Conservation (phyloP, 306 rosid species). For the Vigna angularis region DNA sequence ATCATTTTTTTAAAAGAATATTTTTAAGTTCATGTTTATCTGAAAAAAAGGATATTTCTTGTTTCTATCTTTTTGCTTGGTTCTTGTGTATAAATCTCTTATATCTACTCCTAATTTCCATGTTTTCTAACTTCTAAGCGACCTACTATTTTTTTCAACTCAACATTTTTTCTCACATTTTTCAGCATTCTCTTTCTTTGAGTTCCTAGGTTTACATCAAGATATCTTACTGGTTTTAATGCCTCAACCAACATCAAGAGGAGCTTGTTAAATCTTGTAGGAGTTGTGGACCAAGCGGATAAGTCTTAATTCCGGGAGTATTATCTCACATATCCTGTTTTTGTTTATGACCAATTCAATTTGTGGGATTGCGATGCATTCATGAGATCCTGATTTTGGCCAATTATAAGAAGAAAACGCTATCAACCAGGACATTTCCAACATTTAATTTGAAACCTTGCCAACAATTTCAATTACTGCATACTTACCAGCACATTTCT, state of each 20-base stretch:
- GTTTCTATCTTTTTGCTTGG: neutral
- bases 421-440: neutral
- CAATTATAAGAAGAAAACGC: neutral
- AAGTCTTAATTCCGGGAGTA: neutral
- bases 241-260: neutral
- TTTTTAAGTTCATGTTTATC: neutral
- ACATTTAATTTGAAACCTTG: neutral
- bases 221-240: neutral
- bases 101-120: neutral
- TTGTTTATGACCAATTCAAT: neutral
- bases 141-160: neutral
- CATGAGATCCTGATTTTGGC: neutral
- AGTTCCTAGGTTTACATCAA: neutral
- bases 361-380: neutral
- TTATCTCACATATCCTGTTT: neutral
- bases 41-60: neutral
- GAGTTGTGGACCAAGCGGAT: neutral
- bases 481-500: slow-evolving; percentile 78
- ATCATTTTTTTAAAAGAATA: neutral
- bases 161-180: neutral
- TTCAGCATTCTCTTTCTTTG: neutral
- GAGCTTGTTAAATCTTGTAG: neutral
- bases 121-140: neutral
- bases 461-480: slow-evolving; percentile 21
- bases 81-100: neutral